A percentile compares a stretch with the other conserved stretches of the same genome.
Evolutionary conservation across 805 yeast species (phyloP).

Genomic region (Suhomyces sp.): DNA sequence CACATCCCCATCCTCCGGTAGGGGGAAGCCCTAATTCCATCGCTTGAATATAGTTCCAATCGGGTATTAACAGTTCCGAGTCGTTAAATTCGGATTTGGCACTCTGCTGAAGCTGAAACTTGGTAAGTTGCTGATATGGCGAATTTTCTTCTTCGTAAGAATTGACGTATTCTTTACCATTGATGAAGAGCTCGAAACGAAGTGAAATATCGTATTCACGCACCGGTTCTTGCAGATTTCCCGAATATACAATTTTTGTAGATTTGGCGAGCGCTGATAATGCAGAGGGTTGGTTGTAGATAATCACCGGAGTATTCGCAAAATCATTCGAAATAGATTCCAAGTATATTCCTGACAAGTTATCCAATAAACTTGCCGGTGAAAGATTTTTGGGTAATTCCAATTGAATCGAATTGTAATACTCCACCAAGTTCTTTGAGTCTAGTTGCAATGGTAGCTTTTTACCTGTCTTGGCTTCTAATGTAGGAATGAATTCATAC

Average conservation of each 20-base stretch:
- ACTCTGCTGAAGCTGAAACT: constrained; percentile 59
- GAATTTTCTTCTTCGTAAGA: constrained; percentile 97
- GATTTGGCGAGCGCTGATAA: constrained; percentile 91
- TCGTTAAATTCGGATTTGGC: constrained; percentile 52
- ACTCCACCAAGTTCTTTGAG: constrained; percentile 39
- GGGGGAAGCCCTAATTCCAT: constrained; percentile 97
- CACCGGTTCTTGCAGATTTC: no score
- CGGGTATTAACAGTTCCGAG: constrained; percentile 67
- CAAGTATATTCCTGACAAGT: constrained; percentile 55
- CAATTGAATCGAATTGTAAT: constrained; percentile 39
- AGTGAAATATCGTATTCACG: constrained; percentile 48
- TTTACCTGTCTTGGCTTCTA: constrained; percentile 54
- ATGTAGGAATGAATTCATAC: constrained; percentile 65
- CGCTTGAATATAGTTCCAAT: constrained; percentile 63
- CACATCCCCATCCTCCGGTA: constrained; percentile 98
- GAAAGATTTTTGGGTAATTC: constrained; percentile 41
- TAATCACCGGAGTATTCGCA: constrained; percentile 58
- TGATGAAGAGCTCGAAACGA: constrained; percentile 82
- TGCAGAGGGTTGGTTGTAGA: constrained; percentile 78
- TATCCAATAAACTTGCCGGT: constrained; percentile 63
- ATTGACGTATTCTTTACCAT: constrained; percentile 79
- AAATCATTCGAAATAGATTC: constrained; percentile 56
- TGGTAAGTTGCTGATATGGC: constrained; percentile 66
- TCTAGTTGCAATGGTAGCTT: constrained; percentile 47
- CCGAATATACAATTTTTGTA: constrained; percentile 22